Evolutionary conservation across 805 yeast genomes (phyloP), one percentile per base, ranked within the genome.

Genomic region (Starmerella khaoyaiensis): DNA sequence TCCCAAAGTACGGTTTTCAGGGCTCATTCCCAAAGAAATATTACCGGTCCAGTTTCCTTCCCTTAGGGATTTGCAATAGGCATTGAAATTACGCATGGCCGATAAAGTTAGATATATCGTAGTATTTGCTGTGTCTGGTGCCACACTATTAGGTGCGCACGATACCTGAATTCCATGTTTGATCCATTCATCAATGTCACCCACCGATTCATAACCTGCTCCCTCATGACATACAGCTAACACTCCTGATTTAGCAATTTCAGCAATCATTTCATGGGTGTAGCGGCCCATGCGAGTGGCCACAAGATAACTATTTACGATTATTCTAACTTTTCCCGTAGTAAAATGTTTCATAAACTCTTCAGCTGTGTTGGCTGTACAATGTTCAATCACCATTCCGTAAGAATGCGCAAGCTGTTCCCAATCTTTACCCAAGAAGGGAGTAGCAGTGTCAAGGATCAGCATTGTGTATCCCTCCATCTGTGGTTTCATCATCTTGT

Each of bases 141-240:
- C 71, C 11, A 69, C 72, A 17, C 68, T 51, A 11, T 61, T 62
- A 4, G 74, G 75, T 19, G 69, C 69, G 49, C 72, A 68, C 1
- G 74, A 61, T 12, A 69, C 45, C 51, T 67, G 72, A 31, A 71
- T 65, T 3, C 62, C 64, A 21, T 58, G 44, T 8, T 49, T 49
- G 10, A 62, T 60, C 42, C 70, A 60, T 36, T 60, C 63, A 4
- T 55, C 49, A 9, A 66, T 63, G 41, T 69, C 71, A 12, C 52
- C 51, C 21, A 69, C 59, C 47, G 62, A 64, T 48, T 72, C 75
- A 50, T 71, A 72, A 9, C 78, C 78, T 1, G 76, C 76, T 33
- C 76, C 74, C 46, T 59, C 61, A 47, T 70, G 68, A 37, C 66
- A 56, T 23, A 69, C 46, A 60, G 63, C 40, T 63, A 42, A n/a